phyloP scores from a whole-genome alignment of 2,329 filamentous ascomycete species.

The Cryphonectria carpinicola region DNA sequence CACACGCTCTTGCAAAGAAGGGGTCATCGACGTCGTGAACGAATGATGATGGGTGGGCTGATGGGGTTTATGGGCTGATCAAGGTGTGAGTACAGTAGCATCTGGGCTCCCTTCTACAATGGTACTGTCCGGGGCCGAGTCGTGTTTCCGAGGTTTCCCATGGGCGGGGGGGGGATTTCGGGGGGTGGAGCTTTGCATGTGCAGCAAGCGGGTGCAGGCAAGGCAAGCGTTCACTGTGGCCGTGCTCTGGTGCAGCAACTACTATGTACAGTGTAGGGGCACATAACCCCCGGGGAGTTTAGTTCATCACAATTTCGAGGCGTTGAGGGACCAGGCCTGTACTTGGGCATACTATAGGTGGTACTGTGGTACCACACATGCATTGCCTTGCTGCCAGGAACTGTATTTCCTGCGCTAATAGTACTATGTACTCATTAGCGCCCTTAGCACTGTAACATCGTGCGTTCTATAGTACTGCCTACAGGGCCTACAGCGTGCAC shows the following conservation, averaged over 20 bases:
- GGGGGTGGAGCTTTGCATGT: conserved; percentile 4
- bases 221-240: too few species aligned
- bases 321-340: background rate
- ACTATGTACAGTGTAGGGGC: background rate
- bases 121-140: background rate
- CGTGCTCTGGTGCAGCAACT: background rate
- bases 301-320: background rate
- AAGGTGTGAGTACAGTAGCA: conserved; percentile 6
- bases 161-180: background rate
- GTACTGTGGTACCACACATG: background rate
- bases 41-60: conserved; percentile 25
- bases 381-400: background rate
- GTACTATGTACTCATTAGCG: background rate
- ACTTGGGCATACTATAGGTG: background rate
- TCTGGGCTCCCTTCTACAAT: background rate
- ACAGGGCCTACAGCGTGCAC: background rate
- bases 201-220: background rate
- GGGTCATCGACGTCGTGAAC: conserved; percentile 13
- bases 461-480: background rate
- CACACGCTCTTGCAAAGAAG: background rate
- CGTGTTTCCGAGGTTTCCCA: conserved; percentile 11
- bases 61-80: conserved; percentile 14
- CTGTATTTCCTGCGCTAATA: background rate
- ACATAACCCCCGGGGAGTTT: background rate
- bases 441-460: background rate